phyloP scores from a whole-genome alignment of 73 alveolate species.

The Paramecium pentaurelia region DNA sequence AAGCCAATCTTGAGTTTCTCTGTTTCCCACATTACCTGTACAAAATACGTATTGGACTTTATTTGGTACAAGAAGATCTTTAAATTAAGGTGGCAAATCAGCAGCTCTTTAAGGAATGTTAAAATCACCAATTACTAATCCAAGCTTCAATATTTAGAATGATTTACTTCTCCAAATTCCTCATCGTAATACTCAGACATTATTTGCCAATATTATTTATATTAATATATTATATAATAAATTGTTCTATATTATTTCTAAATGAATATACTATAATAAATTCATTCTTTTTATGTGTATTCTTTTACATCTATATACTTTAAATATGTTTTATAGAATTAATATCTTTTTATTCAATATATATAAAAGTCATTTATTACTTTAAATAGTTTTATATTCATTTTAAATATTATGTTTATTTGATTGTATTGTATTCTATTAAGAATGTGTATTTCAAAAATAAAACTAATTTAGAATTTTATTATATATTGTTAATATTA shows the following conservation, averaged over 20 bases:
- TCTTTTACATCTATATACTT: too few species aligned
- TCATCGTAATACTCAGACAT: slow-evolving; percentile 30
- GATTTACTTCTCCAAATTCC: slow-evolving; percentile 30
- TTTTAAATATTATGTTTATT: not conserved
- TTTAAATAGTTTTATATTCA: not conserved
- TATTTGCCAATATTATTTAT: not conserved
- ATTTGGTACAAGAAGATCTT: slow-evolving; percentile 84
- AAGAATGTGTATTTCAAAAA: not conserved
- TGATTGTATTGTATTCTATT: not conserved
- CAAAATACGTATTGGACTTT: slow-evolving; percentile 90
- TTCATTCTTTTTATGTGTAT: not conserved
- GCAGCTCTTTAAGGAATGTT: slow-evolving; percentile 90
- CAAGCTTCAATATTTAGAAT: slow-evolving; percentile 64
- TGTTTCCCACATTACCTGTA: slow-evolving; percentile 91
- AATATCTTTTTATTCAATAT: not conserved
- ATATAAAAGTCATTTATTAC: not conserved
- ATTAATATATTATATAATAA: not conserved
- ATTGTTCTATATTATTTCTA: not conserved
- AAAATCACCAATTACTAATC: slow-evolving; percentile 85
- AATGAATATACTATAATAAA: not conserved
- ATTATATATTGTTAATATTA: not conserved
- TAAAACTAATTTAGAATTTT: not conserved
- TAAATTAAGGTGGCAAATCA: slow-evolving; percentile 86
- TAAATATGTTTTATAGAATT: not conserved
- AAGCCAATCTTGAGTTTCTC: slow-evolving; percentile 92